Evolutionary conservation across 345 rosid genomes (phyloP).

Genomic region (Cardiospermum halicacabum): DNA sequence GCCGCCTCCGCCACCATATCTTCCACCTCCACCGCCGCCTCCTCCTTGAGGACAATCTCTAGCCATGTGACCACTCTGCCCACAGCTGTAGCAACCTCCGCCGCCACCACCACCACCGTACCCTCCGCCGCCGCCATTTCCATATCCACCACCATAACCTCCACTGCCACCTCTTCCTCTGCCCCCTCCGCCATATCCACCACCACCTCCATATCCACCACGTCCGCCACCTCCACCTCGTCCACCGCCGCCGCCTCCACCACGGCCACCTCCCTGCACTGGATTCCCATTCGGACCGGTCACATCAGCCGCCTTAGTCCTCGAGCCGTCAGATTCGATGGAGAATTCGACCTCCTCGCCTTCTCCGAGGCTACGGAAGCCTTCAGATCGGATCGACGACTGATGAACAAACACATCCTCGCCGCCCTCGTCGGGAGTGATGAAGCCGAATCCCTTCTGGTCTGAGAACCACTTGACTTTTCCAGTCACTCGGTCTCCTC

Average conservation of each 20-base stretch:
- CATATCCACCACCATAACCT: slow-evolving; percentile 21
- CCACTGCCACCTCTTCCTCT: slow-evolving; percentile 17
- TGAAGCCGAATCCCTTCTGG: slow-evolving; percentile 87
- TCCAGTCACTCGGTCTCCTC: slow-evolving; percentile 46
- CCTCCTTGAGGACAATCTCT: slow-evolving; percentile 46
- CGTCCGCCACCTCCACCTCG: slow-evolving; percentile 35
- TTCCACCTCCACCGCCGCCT: slow-evolving; percentile 28
- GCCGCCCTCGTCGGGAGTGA: slow-evolving; percentile 78
- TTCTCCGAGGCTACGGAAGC: slow-evolving; percentile 62
- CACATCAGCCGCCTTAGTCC: slow-evolving; percentile 78
- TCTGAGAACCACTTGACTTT: slow-evolving; percentile 71
- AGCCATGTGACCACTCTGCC: slow-evolving; percentile 46
- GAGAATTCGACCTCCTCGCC: slow-evolving; percentile 65
- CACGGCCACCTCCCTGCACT: slow-evolving; percentile 47
- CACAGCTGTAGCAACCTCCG: slow-evolving; percentile 39
- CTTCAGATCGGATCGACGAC: slow-evolving; percentile 73
- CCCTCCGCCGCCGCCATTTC: slow-evolving; percentile 36
- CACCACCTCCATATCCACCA: slow-evolving; percentile 24
- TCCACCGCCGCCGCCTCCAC: slow-evolving; percentile 40
- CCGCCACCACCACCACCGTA: slow-evolving; percentile 41
- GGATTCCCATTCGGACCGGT: slow-evolving; percentile 60
- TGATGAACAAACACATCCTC: slow-evolving; percentile 91
- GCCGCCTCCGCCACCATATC: slow-evolving; percentile 18
- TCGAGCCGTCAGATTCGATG: slow-evolving; percentile 38
- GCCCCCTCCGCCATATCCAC: slow-evolving; percentile 22